A percentile compares a stretch with the other conserved stretches of the same genome.
Conservation (phyloP, 129 eudicot genomes). For the carrot (Daucus carota) region DH1_v3.0 NC_030388.2:28350001-28350500, state of each 20-base stretch:
- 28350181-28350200: background rate
- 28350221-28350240: background rate
- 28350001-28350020: constrained; percentile 64
- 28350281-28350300: background rate
- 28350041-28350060: constrained; percentile 85
- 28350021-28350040: constrained; percentile 66
- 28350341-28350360: too few species aligned
- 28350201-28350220: background rate
- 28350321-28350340: too few species aligned
- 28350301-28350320: background rate
- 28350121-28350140: background rate
- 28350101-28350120: background rate
- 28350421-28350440: too few species aligned
- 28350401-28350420: too few species aligned
- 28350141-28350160: background rate
- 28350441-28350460: too few species aligned
- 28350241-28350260: background rate
- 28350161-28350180: background rate
- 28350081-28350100: background rate
- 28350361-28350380: too few species aligned
- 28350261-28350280: background rate
- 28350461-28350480: too few species aligned
- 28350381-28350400: too few species aligned
- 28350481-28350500: too few species aligned
- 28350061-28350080: constrained; percentile 41